Evolutionary conservation across 257 asterid genomes (phyloP).

Genomic region (Solanum bulbocastanum): DNA sequence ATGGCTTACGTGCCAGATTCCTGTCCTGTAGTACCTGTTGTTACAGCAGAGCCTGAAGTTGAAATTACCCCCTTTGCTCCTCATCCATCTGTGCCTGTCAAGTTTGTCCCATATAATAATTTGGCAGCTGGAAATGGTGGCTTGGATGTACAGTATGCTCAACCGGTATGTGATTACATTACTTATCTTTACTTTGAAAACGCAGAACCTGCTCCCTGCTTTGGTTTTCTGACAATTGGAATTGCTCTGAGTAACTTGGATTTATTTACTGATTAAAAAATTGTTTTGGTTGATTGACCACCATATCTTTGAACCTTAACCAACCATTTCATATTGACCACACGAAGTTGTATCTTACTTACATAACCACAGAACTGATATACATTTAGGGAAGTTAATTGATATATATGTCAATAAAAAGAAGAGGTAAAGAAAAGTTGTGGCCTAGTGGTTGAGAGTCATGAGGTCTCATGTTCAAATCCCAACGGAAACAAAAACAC

Average conservation of each 20-base stretch:
- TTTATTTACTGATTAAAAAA: not conserved
- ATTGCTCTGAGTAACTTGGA: not conserved
- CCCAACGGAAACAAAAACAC: not conserved
- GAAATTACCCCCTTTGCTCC: constrained; percentile 27
- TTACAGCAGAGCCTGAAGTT: constrained; percentile 41
- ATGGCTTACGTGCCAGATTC: constrained; percentile 30
- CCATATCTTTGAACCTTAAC: not conserved
- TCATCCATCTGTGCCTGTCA: constrained; percentile 43
- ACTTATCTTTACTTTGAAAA: not conserved
- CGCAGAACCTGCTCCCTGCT: not conserved
- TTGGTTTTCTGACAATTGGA: not conserved
- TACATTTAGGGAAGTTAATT: not conserved
- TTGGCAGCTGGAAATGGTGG: constrained; percentile 34
- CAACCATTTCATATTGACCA: not conserved
- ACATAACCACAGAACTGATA: not conserved
- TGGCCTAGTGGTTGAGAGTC: not conserved
- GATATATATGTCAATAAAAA: not conserved
- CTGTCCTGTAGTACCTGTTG: constrained; percentile 26
- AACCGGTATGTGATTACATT: constrained; percentile 45
- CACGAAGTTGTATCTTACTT: not conserved
- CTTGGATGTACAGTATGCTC: constrained; percentile 32
- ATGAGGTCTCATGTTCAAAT: not conserved
- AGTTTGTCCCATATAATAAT: constrained; percentile 37
- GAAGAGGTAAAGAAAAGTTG: not conserved
- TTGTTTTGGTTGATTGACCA: not conserved